Evolutionary conservation across 2,329 filamentous ascomycete genomes (phyloP).

Genomic region (Botrytis paeoniae): DNA sequence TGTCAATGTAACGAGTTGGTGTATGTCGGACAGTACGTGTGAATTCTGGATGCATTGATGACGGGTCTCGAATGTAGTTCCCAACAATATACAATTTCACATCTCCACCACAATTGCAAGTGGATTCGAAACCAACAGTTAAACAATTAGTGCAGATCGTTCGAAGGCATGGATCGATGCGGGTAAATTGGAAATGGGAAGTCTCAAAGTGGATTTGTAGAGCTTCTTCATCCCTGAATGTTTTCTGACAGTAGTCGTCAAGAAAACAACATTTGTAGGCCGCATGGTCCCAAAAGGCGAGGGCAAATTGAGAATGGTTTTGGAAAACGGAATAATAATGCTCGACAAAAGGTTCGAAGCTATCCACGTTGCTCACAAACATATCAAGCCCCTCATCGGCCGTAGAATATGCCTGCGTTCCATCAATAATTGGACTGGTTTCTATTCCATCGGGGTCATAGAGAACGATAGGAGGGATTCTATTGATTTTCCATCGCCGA

Average conservation of each 20-base stretch:
- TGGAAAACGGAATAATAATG: background rate
- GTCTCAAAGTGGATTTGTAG: background rate
- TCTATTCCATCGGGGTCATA: background rate
- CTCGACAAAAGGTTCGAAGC: background rate
- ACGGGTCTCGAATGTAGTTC: background rate
- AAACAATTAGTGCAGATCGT: background rate
- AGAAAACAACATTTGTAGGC: background rate
- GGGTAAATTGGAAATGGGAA: background rate
- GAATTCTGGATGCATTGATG: background rate
- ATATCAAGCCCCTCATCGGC: background rate
- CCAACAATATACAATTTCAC: background rate
- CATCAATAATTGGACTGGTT: background rate
- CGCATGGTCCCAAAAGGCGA: background rate
- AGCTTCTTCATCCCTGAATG: background rate
- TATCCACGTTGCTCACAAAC: background rate
- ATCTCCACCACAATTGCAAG: background rate
- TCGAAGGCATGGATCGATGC: background rate
- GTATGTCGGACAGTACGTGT: background rate
- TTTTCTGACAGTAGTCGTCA: background rate
- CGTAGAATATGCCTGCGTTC: background rate
- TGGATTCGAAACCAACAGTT: background rate
- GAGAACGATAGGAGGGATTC: background rate
- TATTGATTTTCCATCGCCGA: background rate
- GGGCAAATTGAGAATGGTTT: background rate
- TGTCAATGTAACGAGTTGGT: background rate